Evolutionary conservation across 305 asterid species (phyloP).

Genomic region (Plantago lanceolata): DNA sequence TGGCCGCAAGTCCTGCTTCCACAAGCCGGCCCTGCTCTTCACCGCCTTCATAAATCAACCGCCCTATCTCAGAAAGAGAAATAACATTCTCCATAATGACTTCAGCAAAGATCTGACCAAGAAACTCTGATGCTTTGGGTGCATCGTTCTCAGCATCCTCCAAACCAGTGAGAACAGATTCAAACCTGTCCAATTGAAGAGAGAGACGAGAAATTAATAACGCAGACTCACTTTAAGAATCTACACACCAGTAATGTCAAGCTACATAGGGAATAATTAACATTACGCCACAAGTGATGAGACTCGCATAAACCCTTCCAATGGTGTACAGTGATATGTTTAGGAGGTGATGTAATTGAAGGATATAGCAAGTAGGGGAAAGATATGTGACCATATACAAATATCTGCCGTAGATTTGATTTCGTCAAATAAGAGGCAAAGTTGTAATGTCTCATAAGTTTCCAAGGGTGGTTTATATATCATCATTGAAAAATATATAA

Average conservation of each 20-base stretch:
- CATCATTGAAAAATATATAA: too few relatives aligned
- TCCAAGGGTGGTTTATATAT: not conserved
- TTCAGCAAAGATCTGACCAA: slow-evolving; percentile 46
- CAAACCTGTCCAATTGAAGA: slow-evolving; percentile 41
- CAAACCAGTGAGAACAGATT: slow-evolving; percentile 42
- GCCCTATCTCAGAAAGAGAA: slow-evolving; percentile 42
- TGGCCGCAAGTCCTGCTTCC: slow-evolving; percentile 54
- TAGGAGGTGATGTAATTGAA: too few relatives aligned
- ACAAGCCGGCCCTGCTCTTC: slow-evolving; percentile 51
- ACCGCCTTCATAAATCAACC: slow-evolving; percentile 46
- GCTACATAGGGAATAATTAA: too few relatives aligned
- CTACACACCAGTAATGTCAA: too few relatives aligned
- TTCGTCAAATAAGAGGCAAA: not conserved
- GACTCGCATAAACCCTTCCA: too few relatives aligned
- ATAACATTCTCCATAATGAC: slow-evolving; percentile 37
- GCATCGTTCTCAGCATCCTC: slow-evolving; percentile 66
- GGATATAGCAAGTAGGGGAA: not conserved
- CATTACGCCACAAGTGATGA: too few relatives aligned
- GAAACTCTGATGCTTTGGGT: slow-evolving; percentile 57
- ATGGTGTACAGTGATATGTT: too few relatives aligned
- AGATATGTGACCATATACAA: not conserved
- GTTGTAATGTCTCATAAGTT: not conserved
- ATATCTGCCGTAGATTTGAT: not conserved
- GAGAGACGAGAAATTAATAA: not conserved
- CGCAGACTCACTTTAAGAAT: not conserved